Percentiles rank a stretch among this genome's conserved stretches.
These are phyloP conservation scores for Oryza meyeriana DNA, from an alignment of 176 grass and related monocot species.

Conservation along the genomic window DNA sequence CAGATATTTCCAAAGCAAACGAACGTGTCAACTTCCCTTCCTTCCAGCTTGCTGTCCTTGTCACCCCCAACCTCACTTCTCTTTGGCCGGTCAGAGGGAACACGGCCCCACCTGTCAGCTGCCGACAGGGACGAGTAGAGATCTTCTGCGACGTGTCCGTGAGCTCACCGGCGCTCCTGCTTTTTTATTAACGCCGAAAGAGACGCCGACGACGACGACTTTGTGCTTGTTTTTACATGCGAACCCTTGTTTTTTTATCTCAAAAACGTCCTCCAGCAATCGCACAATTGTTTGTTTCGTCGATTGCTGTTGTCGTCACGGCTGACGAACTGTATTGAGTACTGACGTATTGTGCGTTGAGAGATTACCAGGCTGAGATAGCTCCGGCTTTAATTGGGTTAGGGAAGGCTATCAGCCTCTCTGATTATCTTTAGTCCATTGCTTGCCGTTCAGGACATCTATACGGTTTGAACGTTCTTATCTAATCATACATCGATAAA, in stretches of 20 bases:
- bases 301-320: neutral
- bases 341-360: no score
- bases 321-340: no score
- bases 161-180: neutral
- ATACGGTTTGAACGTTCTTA: no score
- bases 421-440: no score
- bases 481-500: no score
- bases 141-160: neutral
- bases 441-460: no score
- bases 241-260: neutral
- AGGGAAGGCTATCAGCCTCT: no score
- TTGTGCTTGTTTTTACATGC: neutral
- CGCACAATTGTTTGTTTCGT: neutral
- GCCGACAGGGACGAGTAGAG: neutral
- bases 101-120: neutral
- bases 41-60: neutral
- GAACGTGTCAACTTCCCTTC: neutral
- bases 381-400: no score
- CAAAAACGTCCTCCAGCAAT: neutral
- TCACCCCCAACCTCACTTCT: no score
- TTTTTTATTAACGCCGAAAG: neutral
- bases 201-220: neutral
- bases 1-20: neutral
- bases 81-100: no score
- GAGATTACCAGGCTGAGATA: no score